Evolutionary conservation across 1,284 basidiomycete species (phyloP), one percentile per base, ranked within the genome.

Genomic region (Rhodotorula sp.): DNA sequence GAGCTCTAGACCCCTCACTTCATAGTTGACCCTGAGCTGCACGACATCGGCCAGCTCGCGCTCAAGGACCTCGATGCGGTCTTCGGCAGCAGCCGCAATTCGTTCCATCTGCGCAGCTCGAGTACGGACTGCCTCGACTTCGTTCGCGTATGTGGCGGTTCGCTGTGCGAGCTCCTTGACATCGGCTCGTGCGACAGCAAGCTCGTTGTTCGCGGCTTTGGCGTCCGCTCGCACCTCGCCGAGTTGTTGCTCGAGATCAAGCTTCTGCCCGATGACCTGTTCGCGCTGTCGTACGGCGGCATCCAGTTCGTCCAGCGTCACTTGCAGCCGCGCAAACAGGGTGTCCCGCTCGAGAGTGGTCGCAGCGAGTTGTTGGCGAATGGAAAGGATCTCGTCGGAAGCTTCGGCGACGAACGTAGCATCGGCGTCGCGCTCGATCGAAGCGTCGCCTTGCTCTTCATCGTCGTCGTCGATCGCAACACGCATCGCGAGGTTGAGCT

Each of bases 401-500:
- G 53, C 26, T 5, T 29, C 53, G 53, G 53, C 53, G 29, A 54
- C 37, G 45, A 33, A 37, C 3, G 55, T 46, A 4, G 37, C 56
- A 14, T 57, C 62, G 26, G 49, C 37, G 6, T 60, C n/a, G 49
- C 26, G 12, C 5, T 30, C 62, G 6, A 12, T 44, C 17, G 55
- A 3, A 5, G 20, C 44, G 17, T 59, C 56, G 12, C 45, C 60
- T 17, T 49, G 22, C n/a, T 66, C 71, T 24, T 62, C 64, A 29
- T 54, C 53, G 44, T 66, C 66, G 62, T 65, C 65, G 14, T 70
- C 71, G 53, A 69, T 62, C 6, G 63, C 68, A 42, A 69, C 71
- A 6, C 64, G 60, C 15, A 64, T 63, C 22, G 65, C 73, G 17
- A 75, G 66, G 45, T 69, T 68, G 60, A 62, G 67, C 57, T 69